Conservation (phyloP, 139 green algal genomes). For the Desmodesmus armatus region DNA sequence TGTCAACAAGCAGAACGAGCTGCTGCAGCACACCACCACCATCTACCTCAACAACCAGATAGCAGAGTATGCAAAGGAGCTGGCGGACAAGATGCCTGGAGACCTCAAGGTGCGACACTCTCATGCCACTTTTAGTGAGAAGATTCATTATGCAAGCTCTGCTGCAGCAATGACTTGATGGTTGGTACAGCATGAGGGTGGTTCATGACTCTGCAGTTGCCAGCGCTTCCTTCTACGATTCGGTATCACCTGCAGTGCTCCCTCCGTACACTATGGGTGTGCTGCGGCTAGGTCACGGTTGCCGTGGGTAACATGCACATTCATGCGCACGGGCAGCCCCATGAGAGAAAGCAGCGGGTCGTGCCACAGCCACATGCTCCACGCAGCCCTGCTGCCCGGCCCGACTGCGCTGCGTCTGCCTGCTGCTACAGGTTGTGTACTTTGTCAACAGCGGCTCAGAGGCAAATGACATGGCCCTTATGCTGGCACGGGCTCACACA, state of each 20-base stretch:
- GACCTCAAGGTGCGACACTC: conserved; percentile 82
- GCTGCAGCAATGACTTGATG: background rate
- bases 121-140: too few relatives aligned
- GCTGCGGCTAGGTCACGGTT: too few relatives aligned
- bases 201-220: too few relatives aligned
- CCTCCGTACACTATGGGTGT: too few relatives aligned
- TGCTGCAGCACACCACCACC: conserved; percentile 89
- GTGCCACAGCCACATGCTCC: background rate
- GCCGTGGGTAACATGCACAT: too few relatives aligned
- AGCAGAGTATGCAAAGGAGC: conserved; percentile 84
- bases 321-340: too few relatives aligned
- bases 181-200: too few relatives aligned
- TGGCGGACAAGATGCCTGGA: conserved; percentile 81
- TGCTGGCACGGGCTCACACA: conserved; percentile 81
- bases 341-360: too few relatives aligned
- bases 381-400: background rate
- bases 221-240: too few relatives aligned
- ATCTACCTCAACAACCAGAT: conserved; percentile 91
- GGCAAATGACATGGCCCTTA: conserved; percentile 90
- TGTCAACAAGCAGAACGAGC: conserved; percentile 67
- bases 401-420: background rate
- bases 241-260: too few relatives aligned
- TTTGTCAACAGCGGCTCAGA: conserved; percentile 92
- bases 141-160: background rate
- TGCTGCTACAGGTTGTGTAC: conserved; percentile 67